A percentile compares a stretch with the other conserved stretches of the same genome.
phyloP scores from a whole-genome alignment of 768 basidiomycete genomes.

The Lepiota subincarnata region DNA sequence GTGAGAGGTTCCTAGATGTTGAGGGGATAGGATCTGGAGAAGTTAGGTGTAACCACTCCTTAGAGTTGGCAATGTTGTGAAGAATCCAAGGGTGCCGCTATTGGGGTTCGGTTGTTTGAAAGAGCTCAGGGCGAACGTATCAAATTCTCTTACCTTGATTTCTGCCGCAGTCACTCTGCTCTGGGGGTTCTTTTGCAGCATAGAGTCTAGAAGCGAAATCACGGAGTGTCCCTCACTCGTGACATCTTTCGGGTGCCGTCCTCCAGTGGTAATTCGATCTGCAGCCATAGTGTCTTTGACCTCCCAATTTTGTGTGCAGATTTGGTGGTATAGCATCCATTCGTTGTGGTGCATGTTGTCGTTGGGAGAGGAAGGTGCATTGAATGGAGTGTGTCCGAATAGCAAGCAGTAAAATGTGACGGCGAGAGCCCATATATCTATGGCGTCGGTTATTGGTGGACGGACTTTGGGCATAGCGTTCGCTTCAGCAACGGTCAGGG shows the following conservation, averaged over 20 bases:
- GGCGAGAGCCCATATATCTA: constrained; percentile 44
- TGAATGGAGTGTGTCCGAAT: constrained; percentile 43
- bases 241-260: constrained; percentile 26
- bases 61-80: constrained; percentile 27
- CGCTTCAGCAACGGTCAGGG: constrained; percentile 15
- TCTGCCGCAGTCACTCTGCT: constrained; percentile 26
- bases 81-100: constrained; percentile 38
- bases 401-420: constrained; percentile 45
- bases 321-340: constrained; percentile 36
- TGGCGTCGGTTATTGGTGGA: constrained; percentile 41
- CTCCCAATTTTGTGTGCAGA: constrained; percentile 38
- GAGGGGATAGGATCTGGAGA: constrained; percentile 18
- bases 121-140: not conserved
- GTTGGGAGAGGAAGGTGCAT: constrained; percentile 28
- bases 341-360: constrained; percentile 32
- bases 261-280: constrained; percentile 31
- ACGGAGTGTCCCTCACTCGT: constrained; percentile 26
- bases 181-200: constrained; percentile 38
- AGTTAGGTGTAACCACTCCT: constrained; percentile 33
- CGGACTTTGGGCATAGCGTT: constrained; percentile 21
- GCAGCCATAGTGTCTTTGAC: constrained; percentile 34
- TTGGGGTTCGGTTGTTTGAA: not conserved
- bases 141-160: constrained; percentile 27
- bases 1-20: not conserved
- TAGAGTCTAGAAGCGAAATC: constrained; percentile 32